Evolutionary conservation across 257 asterid genomes (phyloP).

Genomic region (Oldenlandia corymbosa): DNA sequence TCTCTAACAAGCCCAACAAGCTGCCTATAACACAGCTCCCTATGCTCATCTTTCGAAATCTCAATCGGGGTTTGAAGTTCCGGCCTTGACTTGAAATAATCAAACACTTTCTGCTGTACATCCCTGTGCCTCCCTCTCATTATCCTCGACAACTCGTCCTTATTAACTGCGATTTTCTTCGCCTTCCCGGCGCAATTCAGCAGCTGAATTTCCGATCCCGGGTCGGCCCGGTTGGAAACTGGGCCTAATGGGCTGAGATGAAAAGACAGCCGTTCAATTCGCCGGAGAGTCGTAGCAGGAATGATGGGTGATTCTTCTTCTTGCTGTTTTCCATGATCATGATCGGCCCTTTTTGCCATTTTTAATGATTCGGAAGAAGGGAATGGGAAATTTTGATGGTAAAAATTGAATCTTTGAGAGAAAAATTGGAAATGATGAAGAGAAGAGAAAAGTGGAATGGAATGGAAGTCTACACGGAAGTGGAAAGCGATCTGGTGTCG

Average conservation of each 20-base stretch:
- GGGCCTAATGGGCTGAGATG: constrained; percentile 40
- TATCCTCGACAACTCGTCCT: constrained; percentile 41
- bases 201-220: constrained; percentile 28
- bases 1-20: constrained; percentile 74
- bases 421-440: not conserved
- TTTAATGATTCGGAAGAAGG: not conserved
- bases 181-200: constrained; percentile 46
- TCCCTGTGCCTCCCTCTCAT: constrained; percentile 86
- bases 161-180: constrained; percentile 45
- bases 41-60: constrained; percentile 75
- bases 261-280: constrained; percentile 44
- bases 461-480: constrained; percentile 29
- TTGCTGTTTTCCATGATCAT: constrained; percentile 9
- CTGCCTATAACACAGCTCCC: constrained; percentile 90
- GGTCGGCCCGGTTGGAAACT: not conserved
- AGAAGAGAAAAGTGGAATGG: not conserved
- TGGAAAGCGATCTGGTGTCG: constrained; percentile 24
- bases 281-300: constrained; percentile 22
- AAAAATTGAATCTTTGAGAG: constrained; percentile 3
- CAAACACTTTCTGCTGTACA: constrained; percentile 64
- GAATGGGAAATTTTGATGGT: too few species aligned
- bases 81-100: constrained; percentile 76
- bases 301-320: constrained; percentile 3
- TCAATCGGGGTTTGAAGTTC: constrained; percentile 92
- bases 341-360: constrained; percentile 13